These are phyloP conservation scores for Botrytis hyacinthi DNA, from an alignment of 2,329 filamentous ascomycete genomes.

Conservation along the genomic window DNA sequence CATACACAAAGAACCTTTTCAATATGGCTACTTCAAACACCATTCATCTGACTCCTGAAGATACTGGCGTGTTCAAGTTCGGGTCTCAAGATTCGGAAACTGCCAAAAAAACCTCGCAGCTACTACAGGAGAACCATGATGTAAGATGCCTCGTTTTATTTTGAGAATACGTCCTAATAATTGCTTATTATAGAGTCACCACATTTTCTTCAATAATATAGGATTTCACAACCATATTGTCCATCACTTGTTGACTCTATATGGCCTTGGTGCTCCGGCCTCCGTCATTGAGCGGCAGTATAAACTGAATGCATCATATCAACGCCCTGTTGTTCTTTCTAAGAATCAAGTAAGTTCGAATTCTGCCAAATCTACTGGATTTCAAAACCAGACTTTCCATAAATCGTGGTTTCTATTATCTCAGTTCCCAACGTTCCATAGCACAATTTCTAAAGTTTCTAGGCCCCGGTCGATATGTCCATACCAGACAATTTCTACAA, in stretches of 20 bases:
- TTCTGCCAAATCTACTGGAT: too few species aligned
- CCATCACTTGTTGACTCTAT: slow-evolving; percentile 75
- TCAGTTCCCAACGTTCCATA: slow-evolving; percentile 1
- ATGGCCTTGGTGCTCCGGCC: slow-evolving; percentile 67
- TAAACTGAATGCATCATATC: slow-evolving; percentile 63
- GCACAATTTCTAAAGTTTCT: slow-evolving; percentile 36
- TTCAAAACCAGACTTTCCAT: background rate
- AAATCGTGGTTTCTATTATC: background rate
- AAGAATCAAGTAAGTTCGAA: slow-evolving; percentile 40
- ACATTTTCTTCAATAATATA: slow-evolving; percentile 74
- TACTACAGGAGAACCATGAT: slow-evolving; percentile 75
- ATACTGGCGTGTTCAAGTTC: slow-evolving; percentile 51
- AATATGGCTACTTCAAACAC: slow-evolving; percentile 39
- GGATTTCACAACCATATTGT: slow-evolving; percentile 84
- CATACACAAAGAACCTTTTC: background rate
- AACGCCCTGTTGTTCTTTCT: slow-evolving; percentile 51
- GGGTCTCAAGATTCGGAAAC: slow-evolving; percentile 54
- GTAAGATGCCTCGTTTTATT: slow-evolving; percentile 32
- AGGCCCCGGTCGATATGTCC: slow-evolving; percentile 44
- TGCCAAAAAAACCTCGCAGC: slow-evolving; percentile 60
- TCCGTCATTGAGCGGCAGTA: slow-evolving; percentile 62
- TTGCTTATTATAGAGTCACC: slow-evolving; percentile 53
- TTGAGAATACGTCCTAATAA: background rate
- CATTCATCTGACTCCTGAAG: slow-evolving; percentile 48
- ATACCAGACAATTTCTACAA: slow-evolving; percentile 54